phyloP scores from a whole-genome alignment of 2,329 filamentous ascomycete species.

The Teratosphaeria viscida region DNA sequence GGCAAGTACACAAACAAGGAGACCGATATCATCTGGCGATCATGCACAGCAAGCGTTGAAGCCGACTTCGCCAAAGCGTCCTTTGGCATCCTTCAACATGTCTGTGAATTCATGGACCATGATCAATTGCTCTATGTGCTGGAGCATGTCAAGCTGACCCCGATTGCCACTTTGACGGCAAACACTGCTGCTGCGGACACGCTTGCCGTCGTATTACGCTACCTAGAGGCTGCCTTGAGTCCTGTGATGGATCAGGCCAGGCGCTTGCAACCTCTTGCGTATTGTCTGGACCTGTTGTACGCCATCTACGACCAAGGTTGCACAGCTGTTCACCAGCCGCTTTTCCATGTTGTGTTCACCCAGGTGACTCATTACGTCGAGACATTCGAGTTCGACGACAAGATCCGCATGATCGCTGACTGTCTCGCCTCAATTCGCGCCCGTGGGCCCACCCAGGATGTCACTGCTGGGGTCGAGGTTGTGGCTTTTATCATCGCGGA shows the following conservation, averaged over 20 bases:
- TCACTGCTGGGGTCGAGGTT: constrained; percentile 16
- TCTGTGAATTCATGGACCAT: constrained; percentile 35
- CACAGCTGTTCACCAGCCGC: neutral
- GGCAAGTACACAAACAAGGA: constrained; percentile 59
- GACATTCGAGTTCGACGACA: neutral
- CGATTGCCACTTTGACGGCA: constrained; percentile 10
- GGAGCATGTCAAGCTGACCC: constrained; percentile 51
- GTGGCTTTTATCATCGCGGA: constrained; percentile 12
- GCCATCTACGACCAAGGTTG: neutral
- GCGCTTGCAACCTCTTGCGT: neutral
- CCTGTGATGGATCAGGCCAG: neutral
- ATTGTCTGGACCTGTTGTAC: neutral
- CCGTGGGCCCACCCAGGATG: constrained; percentile 8
- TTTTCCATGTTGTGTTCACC: neutral
- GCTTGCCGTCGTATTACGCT: constrained; percentile 7
- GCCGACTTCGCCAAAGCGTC: constrained; percentile 74
- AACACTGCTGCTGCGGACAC: constrained; percentile 15
- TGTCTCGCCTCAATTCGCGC: constrained; percentile 4
- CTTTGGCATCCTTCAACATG: constrained; percentile 51
- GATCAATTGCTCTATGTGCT: constrained; percentile 54
- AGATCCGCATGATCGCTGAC: neutral
- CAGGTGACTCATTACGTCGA: neutral
- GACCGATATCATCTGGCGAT: constrained; percentile 75
- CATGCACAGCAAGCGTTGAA: constrained; percentile 71
- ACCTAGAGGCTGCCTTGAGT: neutral